Evolutionary conservation across 2,329 filamentous ascomycete species (phyloP).

Genomic region (Hypocrella siamensis): DNA sequence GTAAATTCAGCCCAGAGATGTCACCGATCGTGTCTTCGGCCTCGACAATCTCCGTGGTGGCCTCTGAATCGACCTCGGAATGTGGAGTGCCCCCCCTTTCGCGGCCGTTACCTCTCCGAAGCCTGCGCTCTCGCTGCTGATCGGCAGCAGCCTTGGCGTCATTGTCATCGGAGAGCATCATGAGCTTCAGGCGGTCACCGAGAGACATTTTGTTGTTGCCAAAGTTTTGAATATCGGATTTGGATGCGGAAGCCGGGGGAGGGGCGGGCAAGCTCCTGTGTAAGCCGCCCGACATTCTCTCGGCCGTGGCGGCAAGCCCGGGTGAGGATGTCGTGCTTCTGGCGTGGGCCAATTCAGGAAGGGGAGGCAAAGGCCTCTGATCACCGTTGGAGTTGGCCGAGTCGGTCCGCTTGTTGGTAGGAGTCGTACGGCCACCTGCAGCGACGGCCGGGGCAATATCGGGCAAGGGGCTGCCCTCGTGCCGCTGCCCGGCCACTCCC

Average conservation of each 20-base stretch:
- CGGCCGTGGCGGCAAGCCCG: constrained; percentile 54
- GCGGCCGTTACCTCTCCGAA: constrained; percentile 43
- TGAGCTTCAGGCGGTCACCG: constrained; percentile 71
- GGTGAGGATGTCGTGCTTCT: constrained; percentile 35
- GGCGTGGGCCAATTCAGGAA: constrained; percentile 46
- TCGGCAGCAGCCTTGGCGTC: constrained; percentile 43
- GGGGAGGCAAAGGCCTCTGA: constrained; percentile 69
- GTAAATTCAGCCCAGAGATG: constrained; percentile 44
- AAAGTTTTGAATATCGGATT: constrained; percentile 65
- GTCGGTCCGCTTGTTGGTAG: constrained; percentile 47
- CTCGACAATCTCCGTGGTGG: constrained; percentile 25
- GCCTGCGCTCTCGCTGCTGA: constrained; percentile 51
- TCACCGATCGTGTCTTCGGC: constrained; percentile 46
- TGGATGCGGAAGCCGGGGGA: constrained; percentile 51
- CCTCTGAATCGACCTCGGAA: constrained; percentile 20
- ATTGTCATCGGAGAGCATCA: constrained; percentile 66
- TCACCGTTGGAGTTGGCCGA: constrained; percentile 68
- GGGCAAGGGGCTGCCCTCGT: constrained; percentile 55
- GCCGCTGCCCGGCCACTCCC: constrained; percentile 19
- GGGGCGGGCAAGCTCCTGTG: constrained; percentile 59
- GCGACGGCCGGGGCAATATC: constrained; percentile 27
- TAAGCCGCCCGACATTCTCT: constrained; percentile 50
- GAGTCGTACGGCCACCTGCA: constrained; percentile 23
- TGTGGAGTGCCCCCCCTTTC: constrained; percentile 31
- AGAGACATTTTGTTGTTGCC: constrained; percentile 64